Evolutionary conservation across 2,329 filamentous ascomycete species (phyloP).

Genomic region (Drechslerella dactyloides): DNA sequence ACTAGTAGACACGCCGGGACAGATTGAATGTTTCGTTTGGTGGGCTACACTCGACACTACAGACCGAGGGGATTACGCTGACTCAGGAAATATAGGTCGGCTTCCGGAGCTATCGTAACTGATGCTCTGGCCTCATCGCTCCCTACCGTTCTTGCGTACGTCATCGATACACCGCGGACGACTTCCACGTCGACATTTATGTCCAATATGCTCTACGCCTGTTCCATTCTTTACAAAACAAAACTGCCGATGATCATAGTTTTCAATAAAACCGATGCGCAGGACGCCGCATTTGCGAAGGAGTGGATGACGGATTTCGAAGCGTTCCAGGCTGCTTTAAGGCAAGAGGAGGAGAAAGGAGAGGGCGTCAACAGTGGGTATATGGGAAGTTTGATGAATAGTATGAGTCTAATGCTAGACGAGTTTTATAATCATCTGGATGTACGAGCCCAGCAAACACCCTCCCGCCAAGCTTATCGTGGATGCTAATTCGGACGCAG

Average conservation of each 20-base stretch:
- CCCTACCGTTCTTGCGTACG: constrained; percentile 83
- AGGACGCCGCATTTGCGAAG: constrained; percentile 87
- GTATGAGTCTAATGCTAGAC: constrained; percentile 96
- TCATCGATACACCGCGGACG: constrained; percentile 90
- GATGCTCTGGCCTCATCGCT: constrained; percentile 92
- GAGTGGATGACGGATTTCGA: constrained; percentile 99
- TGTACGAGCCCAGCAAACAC: constrained; percentile 56
- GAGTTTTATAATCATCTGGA: constrained; percentile 95
- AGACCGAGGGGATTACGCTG: not conserved
- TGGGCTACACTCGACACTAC: constrained; percentile 60
- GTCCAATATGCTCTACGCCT: constrained; percentile 99
- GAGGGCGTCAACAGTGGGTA: constrained; percentile 75
- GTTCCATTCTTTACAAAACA: constrained; percentile 98
- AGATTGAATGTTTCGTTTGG: constrained; percentile 99
- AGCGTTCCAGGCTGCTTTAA: constrained; percentile 85
- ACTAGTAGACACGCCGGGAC: constrained; percentile 91
- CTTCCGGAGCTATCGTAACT: constrained; percentile 89
- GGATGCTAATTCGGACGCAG: constrained; percentile 8
- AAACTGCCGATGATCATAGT: constrained; percentile 98
- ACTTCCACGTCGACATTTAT: constrained; percentile 96
- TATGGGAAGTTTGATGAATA: constrained; percentile 94
- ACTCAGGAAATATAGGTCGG: constrained; percentile 57
- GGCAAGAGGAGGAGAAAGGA: constrained; percentile 76
- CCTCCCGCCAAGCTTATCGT: not conserved
- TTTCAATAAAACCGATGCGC: constrained; percentile 98